phyloP scores from a whole-genome alignment of 179 eudicot species.

The Beta lomatogona region DNA sequence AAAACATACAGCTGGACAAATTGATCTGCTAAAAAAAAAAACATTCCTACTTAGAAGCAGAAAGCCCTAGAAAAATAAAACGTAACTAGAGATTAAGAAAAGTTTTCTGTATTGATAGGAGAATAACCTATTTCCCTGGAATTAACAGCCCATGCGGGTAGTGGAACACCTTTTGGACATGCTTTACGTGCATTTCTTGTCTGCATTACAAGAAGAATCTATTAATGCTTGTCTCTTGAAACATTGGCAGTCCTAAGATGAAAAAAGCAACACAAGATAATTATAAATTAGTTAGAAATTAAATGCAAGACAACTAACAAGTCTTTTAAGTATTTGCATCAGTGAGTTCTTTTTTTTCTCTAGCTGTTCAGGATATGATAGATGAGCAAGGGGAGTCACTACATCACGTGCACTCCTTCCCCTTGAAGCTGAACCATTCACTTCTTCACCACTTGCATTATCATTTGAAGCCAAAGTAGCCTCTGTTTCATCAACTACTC shows the following conservation, averaged over 20 bases:
- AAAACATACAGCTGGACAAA: neutral
- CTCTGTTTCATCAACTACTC: constrained; percentile 31
- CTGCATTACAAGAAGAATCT: constrained; percentile 44
- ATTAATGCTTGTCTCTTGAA: constrained; percentile 15
- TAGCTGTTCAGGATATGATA: constrained; percentile 80
- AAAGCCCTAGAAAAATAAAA: neutral
- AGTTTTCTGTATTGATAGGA: constrained; percentile 11
- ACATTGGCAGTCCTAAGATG: neutral
- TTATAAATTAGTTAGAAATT: neutral
- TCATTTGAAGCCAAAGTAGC: constrained; percentile 30
- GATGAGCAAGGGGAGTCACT: constrained; percentile 87
- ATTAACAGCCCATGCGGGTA: constrained; percentile 82
- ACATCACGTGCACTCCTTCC: constrained; percentile 75
- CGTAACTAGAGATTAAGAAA: neutral
- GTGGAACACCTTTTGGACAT: constrained; percentile 70
- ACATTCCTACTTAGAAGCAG: neutral
- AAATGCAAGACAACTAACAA: constrained; percentile 52
- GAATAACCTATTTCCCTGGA: constrained; percentile 81
- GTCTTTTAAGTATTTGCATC: constrained; percentile 65
- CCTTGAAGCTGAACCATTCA: constrained; percentile 46
- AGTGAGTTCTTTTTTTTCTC: constrained; percentile 81
- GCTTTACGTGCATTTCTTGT: constrained; percentile 90
- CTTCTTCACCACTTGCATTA: constrained; percentile 42
- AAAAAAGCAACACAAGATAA: constrained; percentile 3
- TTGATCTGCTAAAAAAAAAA: neutral